Percentiles rank a stretch among this genome's conserved stretches.
phyloP scores from a whole-genome alignment of 345 rosid genomes.

The Citrus medica region DNA sequence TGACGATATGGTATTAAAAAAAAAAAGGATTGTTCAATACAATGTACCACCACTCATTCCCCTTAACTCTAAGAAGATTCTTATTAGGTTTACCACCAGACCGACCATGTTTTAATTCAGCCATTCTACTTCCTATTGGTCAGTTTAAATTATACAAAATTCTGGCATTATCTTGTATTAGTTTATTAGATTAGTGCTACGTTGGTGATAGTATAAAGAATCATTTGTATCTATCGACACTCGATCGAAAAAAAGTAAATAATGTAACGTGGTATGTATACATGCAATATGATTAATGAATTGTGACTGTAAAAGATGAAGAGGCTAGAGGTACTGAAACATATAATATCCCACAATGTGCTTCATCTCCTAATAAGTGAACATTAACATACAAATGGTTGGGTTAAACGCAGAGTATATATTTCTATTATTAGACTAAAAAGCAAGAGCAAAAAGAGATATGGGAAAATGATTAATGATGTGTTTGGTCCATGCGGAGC shows the following conservation, averaged over 20 bases:
- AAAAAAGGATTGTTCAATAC: constrained; percentile 8
- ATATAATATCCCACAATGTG: not conserved
- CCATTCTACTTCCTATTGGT: not conserved
- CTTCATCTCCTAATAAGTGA: not conserved
- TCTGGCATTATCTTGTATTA: not conserved
- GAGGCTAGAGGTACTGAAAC: not conserved
- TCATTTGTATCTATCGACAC: no score
- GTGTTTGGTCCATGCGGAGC: not conserved
- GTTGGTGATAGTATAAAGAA: not conserved
- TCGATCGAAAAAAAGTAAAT: no score
- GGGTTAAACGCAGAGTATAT: no score
- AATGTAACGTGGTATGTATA: no score
- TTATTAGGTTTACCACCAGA: constrained; percentile 5
- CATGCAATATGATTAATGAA: no score
- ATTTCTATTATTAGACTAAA: no score
- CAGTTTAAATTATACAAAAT: not conserved
- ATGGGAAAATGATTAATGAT: not conserved
- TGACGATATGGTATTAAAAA: not conserved
- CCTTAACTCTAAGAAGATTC: constrained; percentile 21
- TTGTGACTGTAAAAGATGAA: no score
- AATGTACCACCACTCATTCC: constrained; percentile 21
- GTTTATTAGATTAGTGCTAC: not conserved
- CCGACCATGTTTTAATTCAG: not conserved
- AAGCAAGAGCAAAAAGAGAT: not conserved
- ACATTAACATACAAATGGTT: not conserved